A percentile compares a stretch with the other conserved stretches of the same genome.
These are phyloP conservation scores for Ascochyta koolunga DNA, from an alignment of 2,329 filamentous ascomycete species.

Conservation along the genomic window DNA sequence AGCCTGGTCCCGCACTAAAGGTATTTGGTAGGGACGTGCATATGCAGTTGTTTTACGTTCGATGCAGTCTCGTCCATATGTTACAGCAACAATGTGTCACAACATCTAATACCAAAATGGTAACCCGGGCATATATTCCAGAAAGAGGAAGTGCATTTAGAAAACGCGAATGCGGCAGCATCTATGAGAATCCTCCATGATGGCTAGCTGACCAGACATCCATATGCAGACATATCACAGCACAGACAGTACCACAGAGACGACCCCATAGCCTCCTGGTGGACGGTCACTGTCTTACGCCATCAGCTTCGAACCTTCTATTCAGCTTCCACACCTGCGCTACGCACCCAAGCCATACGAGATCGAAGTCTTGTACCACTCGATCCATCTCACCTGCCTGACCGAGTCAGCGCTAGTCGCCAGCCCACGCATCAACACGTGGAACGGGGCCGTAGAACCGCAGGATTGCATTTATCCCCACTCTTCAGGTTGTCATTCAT, in stretches of 20 bases:
- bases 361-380: neutral
- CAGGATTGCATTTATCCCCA: neutral
- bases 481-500: no score
- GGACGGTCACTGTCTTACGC: no score
- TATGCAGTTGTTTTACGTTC: neutral
- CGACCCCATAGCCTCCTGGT: no score
- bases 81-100: neutral
- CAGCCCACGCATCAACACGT: neutral
- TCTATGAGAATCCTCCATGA: no score
- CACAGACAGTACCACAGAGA: no score
- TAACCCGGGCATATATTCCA: no score
- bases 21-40: neutral
- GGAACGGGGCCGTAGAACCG: neutral
- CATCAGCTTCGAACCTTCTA: no score
- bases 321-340: neutral
- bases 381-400: neutral
- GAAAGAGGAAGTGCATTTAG: no score
- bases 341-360: neutral
- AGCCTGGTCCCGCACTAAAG: neutral
- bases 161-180: no score
- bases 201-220: no score
- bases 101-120: neutral
- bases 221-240: no score
- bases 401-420: slow-evolving; percentile 5
- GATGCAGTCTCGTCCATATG: neutral